phyloP scores from a whole-genome alignment of 2,329 filamentous ascomycete genomes.

The Colletotrichum cordylinicola region DNA sequence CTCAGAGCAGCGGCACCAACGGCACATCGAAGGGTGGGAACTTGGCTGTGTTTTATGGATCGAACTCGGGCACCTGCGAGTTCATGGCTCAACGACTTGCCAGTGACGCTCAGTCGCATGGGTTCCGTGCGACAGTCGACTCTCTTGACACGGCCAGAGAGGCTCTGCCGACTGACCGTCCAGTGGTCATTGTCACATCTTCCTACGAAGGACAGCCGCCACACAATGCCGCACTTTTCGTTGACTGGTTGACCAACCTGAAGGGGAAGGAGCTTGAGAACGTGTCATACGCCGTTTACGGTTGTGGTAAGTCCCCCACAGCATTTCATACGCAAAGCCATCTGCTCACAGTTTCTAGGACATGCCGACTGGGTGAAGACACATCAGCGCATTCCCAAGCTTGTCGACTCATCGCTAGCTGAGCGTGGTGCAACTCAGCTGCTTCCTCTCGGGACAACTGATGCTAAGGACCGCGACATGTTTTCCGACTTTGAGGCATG shows the following conservation, averaged over 20 bases:
- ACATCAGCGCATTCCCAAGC: conserved; percentile 70
- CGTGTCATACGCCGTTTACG: conserved; percentile 69
- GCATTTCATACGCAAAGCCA: accelerated
- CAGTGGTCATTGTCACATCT: conserved; percentile 68
- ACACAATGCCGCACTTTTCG: conserved; percentile 71
- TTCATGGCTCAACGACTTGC: conserved; percentile 66
- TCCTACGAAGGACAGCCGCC: conserved; percentile 75
- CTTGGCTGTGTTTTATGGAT: conserved; percentile 71
- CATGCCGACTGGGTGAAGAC: conserved; percentile 64
- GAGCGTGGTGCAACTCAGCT: conserved; percentile 40
- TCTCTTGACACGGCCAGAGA: conserved; percentile 63
- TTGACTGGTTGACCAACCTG: conserved; percentile 64
- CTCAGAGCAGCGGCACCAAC: neutral
- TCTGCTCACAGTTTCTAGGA: neutral
- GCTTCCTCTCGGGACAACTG: conserved; percentile 55
- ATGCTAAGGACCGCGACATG: conserved; percentile 70
- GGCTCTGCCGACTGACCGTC: conserved; percentile 59
- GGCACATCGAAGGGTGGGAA: conserved; percentile 29
- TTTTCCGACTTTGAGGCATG: conserved; percentile 72
- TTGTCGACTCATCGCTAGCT: conserved; percentile 60
- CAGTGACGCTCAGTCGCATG: conserved; percentile 57
- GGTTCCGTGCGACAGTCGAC: conserved; percentile 58
- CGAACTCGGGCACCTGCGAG: conserved; percentile 75
- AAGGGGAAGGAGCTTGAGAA: conserved; percentile 53
- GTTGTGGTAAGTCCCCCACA: conserved; percentile 52